phyloP scores from a whole-genome alignment of 2,329 filamentous ascomycete genomes.

The Verticillium nubilum region DNA sequence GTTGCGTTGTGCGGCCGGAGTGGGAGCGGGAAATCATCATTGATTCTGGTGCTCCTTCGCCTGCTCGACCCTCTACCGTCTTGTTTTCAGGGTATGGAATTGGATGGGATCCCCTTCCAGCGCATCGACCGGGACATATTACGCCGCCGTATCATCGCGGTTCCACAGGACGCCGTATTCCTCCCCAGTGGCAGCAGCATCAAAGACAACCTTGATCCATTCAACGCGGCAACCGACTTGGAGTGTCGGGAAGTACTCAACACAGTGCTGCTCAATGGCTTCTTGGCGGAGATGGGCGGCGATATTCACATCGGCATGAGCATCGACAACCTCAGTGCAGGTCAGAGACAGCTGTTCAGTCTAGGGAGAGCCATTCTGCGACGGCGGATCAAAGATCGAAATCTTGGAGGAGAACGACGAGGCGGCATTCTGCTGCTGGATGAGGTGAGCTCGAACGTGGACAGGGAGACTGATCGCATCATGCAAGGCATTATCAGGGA shows the following conservation, averaged over 20 bases:
- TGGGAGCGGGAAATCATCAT: constrained; percentile 28
- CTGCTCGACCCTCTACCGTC: constrained; percentile 23
- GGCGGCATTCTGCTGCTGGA: constrained; percentile 33
- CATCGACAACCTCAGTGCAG: constrained; percentile 41
- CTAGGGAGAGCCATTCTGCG: constrained; percentile 50
- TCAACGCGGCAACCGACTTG: constrained; percentile 13
- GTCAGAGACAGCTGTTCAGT: constrained; percentile 56
- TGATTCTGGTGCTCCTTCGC: constrained; percentile 24
- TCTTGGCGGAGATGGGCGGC: constrained; percentile 19
- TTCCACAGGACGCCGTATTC: constrained; percentile 44
- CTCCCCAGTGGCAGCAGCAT: constrained; percentile 30
- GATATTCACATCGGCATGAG: constrained; percentile 26
- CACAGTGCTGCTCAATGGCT: constrained; percentile 19
- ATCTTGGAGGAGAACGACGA: background rate
- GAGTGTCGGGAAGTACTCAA: constrained; percentile 22
- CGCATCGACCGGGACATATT: constrained; percentile 29
- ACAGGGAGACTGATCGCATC: constrained; percentile 31
- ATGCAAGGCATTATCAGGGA: constrained; percentile 34
- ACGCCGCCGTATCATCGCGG: constrained; percentile 35
- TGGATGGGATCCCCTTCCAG: constrained; percentile 30
- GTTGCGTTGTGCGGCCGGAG: constrained; percentile 18
- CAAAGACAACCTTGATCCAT: constrained; percentile 30
- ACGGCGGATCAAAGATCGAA: constrained; percentile 23
- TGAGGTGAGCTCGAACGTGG: constrained; percentile 37
- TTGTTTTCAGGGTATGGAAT: constrained; percentile 18